Conservation (phyloP, 2,329 filamentous ascomycete genomes). For the Claviceps monticola region DNA sequence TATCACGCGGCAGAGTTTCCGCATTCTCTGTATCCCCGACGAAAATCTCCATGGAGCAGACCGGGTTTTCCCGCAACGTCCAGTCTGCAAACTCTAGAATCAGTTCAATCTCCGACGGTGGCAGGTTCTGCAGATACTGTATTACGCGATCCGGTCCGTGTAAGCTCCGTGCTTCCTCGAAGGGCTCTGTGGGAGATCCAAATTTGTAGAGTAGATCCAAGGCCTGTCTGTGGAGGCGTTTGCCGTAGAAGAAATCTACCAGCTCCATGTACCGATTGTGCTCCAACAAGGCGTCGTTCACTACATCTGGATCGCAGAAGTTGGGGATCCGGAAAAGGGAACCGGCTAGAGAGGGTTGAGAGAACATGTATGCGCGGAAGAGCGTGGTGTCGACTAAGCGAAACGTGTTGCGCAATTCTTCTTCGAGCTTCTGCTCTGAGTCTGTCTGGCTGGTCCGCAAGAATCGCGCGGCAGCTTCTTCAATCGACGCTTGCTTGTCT, state of each 20-base stretch:
- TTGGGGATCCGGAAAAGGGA: constrained; percentile 92
- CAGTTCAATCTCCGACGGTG: constrained; percentile 76
- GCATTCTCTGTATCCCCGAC: constrained; percentile 88
- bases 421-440: constrained; percentile 48
- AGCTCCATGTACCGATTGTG: constrained; percentile 82
- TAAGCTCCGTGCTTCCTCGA: constrained; percentile 41
- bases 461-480: constrained; percentile 41
- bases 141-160: constrained; percentile 76
- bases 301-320: constrained; percentile 90
- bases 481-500: constrained; percentile 28
- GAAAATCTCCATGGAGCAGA: constrained; percentile 83
- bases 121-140: constrained; percentile 76
- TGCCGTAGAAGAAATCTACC: constrained; percentile 95
- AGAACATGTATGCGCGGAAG: constrained; percentile 92
- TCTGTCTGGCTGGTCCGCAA: constrained; percentile 34
- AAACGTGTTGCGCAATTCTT: constrained; percentile 62
- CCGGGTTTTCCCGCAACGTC: constrained; percentile 61
- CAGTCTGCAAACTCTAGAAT: constrained; percentile 86
- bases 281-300: constrained; percentile 83
- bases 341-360: constrained; percentile 67
- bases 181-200: constrained; percentile 43
- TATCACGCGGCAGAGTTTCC: constrained; percentile 68
- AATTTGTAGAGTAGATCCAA: constrained; percentile 72
- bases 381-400: constrained; percentile 84
- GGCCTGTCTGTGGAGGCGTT: constrained; percentile 80